Evolutionary conservation across 305 asterid species (phyloP).

Genomic region (Rubia balearica): DNA sequence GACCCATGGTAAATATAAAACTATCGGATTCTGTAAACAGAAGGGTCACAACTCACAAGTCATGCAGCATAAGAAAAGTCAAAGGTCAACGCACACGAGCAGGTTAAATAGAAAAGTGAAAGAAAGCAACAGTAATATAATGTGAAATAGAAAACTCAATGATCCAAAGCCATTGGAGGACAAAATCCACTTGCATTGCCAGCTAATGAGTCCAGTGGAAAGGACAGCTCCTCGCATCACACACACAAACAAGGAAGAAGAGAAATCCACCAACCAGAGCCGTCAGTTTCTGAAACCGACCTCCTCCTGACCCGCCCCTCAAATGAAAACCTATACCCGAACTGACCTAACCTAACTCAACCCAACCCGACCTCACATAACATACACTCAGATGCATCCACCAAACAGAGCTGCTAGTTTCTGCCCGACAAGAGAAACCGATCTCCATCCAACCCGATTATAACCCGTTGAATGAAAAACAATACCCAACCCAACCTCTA

Average conservation of each 20-base stretch:
- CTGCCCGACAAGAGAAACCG: neutral
- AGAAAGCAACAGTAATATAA: slow-evolving; percentile 3
- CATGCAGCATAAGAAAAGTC: neutral
- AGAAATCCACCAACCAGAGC: slow-evolving; percentile 9
- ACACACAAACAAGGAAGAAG: neutral
- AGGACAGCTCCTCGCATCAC: neutral
- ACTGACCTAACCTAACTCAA: neutral
- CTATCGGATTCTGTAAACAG: neutral
- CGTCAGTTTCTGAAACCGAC: neutral
- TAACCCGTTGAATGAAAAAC: neutral
- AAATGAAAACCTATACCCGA: neutral
- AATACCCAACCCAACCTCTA: neutral
- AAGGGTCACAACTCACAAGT: neutral
- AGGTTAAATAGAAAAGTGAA: neutral
- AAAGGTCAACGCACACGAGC: neutral
- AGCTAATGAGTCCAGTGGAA: slow-evolving; percentile 20
- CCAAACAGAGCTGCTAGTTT: too few relatives aligned
- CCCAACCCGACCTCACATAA: neutral
- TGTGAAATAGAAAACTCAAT: neutral
- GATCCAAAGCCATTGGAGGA: slow-evolving; percentile 10
- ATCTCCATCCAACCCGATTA: neutral
- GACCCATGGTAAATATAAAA: too few relatives aligned
- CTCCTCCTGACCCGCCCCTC: neutral
- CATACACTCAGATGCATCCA: too few relatives aligned
- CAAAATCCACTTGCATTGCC: slow-evolving; percentile 24